Conservation (phyloP, 495 filamentous ascomycete genomes). For the Hypoxylon fuscum region DNA sequence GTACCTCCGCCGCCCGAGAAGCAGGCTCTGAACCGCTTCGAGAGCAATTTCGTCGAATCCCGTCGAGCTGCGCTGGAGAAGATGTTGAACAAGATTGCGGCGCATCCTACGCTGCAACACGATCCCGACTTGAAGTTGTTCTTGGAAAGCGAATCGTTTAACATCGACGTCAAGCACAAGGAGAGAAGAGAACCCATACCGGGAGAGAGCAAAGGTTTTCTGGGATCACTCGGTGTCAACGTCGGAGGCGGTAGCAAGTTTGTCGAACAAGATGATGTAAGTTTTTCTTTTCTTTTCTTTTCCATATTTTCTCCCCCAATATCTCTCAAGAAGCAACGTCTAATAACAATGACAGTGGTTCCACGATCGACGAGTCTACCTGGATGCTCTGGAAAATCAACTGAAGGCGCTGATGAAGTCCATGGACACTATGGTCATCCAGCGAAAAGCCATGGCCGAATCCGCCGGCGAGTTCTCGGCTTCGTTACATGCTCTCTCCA, state of each 20-base stretch:
- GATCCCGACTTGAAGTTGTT: constrained; percentile 95
- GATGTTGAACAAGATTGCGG: constrained; percentile 95
- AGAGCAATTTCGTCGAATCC: constrained; percentile 95
- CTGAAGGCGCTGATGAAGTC: constrained; percentile 93
- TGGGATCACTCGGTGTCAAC: constrained; percentile 82
- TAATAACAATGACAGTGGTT: constrained; percentile 74
- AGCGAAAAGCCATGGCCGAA: constrained; percentile 92
- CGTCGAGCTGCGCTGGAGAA: constrained; percentile 89
- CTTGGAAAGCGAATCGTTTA: constrained; percentile 94
- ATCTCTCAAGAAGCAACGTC: too few species aligned
- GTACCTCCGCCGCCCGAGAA: constrained; percentile 98
- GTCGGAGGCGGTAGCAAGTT: constrained; percentile 83
- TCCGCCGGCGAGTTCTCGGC: constrained; percentile 91
- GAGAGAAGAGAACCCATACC: constrained; percentile 88
- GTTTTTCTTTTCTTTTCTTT: constrained; percentile 43
- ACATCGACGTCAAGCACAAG: constrained; percentile 96
- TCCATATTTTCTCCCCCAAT: too few species aligned
- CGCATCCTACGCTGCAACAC: constrained; percentile 90
- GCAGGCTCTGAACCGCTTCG: constrained; percentile 95
- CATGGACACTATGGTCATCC: constrained; percentile 88
- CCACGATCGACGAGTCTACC: constrained; percentile 92
- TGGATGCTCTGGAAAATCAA: constrained; percentile 94
- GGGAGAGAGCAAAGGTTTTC: constrained; percentile 90
- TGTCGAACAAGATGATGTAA: constrained; percentile 95
- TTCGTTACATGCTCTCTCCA: constrained; percentile 86